These are phyloP conservation scores for Datisca glomerata DNA, from an alignment of 306 rosid genomes.

Conservation along the genomic window DNA sequence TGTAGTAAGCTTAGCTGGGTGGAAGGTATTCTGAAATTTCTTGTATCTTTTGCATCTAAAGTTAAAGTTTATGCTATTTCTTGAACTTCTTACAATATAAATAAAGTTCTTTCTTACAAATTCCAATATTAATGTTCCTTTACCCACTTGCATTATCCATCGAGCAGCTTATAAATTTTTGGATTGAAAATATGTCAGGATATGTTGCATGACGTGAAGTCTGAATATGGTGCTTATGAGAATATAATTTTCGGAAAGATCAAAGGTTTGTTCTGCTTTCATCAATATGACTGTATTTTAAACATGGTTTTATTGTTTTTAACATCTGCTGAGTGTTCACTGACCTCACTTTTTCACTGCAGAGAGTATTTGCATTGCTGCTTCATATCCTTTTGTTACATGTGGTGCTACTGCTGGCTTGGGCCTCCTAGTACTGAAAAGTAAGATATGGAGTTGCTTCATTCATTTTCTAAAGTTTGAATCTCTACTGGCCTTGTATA, in stretches of 20 bases:
- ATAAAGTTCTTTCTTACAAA: not conserved
- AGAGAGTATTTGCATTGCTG: slow-evolving; percentile 59
- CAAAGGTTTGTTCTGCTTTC: slow-evolving; percentile 46
- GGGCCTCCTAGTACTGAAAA: slow-evolving; percentile 45
- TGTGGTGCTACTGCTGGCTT: slow-evolving; percentile 51
- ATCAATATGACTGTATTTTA: not conserved
- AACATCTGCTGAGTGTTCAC: slow-evolving; percentile 6
- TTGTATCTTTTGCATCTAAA: too few relatives aligned
- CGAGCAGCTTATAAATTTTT: not conserved
- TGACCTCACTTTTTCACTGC: slow-evolving; percentile 14
- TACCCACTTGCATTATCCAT: not conserved
- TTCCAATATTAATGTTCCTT: not conserved
- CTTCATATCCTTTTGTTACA: slow-evolving; percentile 61
- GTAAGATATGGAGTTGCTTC: slow-evolving; percentile 26
- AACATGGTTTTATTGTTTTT: not conserved
- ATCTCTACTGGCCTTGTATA: too few relatives aligned
- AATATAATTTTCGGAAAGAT: slow-evolving; percentile 46
- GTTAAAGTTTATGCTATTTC: too few relatives aligned
- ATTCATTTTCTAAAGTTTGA: too few relatives aligned
- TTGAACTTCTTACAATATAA: too few relatives aligned
- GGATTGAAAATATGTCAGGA: slow-evolving; percentile 24
- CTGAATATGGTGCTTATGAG: slow-evolving; percentile 51
- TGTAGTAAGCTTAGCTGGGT: too few relatives aligned
- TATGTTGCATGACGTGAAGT: slow-evolving; percentile 46
- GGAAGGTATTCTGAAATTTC: too few relatives aligned